Evolutionary conservation across 805 yeast genomes (phyloP), one percentile per base, ranked within the genome.

Genomic region (Candida nitratophila): DNA sequence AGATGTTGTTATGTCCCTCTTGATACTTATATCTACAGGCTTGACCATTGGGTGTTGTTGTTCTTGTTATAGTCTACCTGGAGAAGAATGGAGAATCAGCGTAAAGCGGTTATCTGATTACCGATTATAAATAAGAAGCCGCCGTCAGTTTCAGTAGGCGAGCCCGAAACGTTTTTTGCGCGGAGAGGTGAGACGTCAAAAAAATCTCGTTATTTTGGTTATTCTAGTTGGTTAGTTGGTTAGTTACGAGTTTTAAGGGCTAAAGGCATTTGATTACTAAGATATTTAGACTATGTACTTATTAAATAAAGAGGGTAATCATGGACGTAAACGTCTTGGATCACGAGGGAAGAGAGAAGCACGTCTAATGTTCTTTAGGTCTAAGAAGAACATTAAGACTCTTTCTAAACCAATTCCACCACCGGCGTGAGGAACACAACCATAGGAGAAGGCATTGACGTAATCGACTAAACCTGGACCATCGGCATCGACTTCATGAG

Each of bases 311-410:
- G 14, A 29, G 12, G n/a, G 32, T 14, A 29, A 41, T 51, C 44
- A 85, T 74, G 99, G 99, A 64, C 86, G 81, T 60, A 93, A 73
- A 72, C 99, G 83, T 66, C 71, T 83, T 53, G 99, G 99, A 68
- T 93, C 99, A 74, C 99, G 86, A 64, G 99, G 99, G 93, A 93
- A 93, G 63, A 91, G 71, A 12, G 96, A 84, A n/a, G 99, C 97
- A 65, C 99, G 83, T 70, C 99, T 85, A 55, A 93, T 93, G 73
- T 93, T 93, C 74, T 91, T 91, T 73, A 93, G 77, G 61, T 89
- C 99, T 65, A 93, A 77, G 81, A 77, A 93, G 78, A 93, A 93
- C 99, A 93, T 93, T 50, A 93, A 88, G 31, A 93, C 99, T 74
- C 99, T 86, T 72, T 93, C 99, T 54, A 93, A 72, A 60, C 99